phyloP scores from a whole-genome alignment of 352 stramenopile species.

The Blastocystis sp. region DNA sequence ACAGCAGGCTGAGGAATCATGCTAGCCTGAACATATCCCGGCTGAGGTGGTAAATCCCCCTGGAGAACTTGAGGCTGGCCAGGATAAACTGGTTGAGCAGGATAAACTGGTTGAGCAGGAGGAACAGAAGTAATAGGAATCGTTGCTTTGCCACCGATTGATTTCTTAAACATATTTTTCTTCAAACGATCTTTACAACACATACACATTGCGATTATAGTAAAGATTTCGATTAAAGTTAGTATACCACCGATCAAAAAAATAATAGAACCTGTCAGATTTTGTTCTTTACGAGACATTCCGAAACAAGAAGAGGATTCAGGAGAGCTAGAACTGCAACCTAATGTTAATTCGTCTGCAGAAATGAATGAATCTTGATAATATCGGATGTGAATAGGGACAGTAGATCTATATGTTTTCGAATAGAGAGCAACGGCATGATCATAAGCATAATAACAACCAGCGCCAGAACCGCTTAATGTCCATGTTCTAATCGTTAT shows the following conservation, averaged over 20 bases:
- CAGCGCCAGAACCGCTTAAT: background rate
- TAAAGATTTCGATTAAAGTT: background rate
- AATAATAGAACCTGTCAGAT: background rate
- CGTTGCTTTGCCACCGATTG: background rate
- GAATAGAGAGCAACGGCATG: background rate
- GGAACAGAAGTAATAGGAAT: background rate
- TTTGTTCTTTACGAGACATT: slow-evolving; percentile 20
- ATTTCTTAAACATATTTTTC: background rate
- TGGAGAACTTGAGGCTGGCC: background rate
- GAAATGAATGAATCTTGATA: slow-evolving; percentile 31
- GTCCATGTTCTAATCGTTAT: background rate
- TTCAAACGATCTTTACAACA: background rate
- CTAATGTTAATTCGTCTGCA: slow-evolving; percentile 14
- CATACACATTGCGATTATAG: background rate
- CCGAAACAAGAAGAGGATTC: slow-evolving; percentile 31
- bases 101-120: background rate
- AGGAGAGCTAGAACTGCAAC: background rate
- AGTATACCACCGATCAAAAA: background rate
- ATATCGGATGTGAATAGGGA: background rate
- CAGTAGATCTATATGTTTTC: background rate
- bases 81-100: background rate
- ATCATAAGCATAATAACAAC: slow-evolving; percentile 22
- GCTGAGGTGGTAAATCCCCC: background rate
- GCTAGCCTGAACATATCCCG: background rate
- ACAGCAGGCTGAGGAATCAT: background rate